Conservation (phyloP, 148 eudicot genomes). For the Diospyros kaki region DNA sequence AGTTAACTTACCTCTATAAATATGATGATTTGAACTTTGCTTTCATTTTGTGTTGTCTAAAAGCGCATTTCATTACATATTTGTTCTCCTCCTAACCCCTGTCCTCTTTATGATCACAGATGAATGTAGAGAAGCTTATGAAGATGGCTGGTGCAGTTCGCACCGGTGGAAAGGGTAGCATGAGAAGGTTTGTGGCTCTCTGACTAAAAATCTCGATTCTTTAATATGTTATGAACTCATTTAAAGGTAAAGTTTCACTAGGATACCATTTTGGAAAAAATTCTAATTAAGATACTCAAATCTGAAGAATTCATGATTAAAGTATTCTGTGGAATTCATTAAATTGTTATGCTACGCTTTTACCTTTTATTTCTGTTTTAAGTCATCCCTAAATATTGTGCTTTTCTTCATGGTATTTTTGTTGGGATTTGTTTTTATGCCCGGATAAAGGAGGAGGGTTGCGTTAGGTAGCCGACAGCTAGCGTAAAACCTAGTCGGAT, state of each 20-base stretch:
- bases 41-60: background rate
- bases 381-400: background rate
- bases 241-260: background rate
- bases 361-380: background rate
- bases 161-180: constrained; percentile 77
- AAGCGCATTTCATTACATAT: background rate
- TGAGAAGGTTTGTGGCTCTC: constrained; percentile 49
- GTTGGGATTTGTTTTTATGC: background rate
- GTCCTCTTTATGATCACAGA: constrained; percentile 29
- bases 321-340: too few relatives aligned
- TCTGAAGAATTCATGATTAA: too few relatives aligned
- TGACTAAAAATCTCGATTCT: background rate
- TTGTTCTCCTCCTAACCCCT: background rate
- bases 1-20: background rate
- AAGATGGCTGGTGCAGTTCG: constrained; percentile 88
- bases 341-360: background rate
- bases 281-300: too few relatives aligned
- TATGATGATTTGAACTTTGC: background rate
- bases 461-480: too few relatives aligned
- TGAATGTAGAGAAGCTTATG: constrained; percentile 72
- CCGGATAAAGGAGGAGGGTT: too few relatives aligned
- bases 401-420: background rate
- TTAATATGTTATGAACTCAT: background rate
- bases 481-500: too few relatives aligned
- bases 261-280: too few relatives aligned